These are phyloP conservation scores for Sclerotinia minor DNA, from an alignment of 2,329 filamentous ascomycete species.

Conservation along the genomic window DNA sequence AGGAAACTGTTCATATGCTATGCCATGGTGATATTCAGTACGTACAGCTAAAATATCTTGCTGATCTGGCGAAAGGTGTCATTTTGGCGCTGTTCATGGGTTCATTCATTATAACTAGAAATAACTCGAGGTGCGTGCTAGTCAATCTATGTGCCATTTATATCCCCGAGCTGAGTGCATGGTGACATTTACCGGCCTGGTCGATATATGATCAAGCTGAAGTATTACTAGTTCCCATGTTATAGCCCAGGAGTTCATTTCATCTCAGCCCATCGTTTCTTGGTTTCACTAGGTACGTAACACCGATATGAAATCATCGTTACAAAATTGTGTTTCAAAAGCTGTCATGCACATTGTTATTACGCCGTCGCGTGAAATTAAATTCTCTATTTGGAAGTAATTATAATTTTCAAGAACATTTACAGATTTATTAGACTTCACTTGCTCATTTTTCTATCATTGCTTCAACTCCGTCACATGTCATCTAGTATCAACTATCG, in stretches of 20 bases:
- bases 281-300: not conserved
- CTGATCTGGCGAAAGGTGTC: not conserved
- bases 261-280: too few species aligned
- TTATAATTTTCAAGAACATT: not conserved
- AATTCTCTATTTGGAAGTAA: not conserved
- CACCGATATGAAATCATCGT: not conserved
- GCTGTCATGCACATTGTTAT: not conserved
- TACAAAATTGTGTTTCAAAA: not conserved
- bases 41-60: not conserved
- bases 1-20: not conserved
- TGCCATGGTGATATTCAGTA: not conserved
- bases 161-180: not conserved
- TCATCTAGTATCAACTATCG: not conserved
- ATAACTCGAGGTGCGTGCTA: not conserved
- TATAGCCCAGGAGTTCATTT: rapidly evolving
- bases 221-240: not conserved
- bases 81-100: not conserved
- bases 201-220: not conserved
- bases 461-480: not conserved
- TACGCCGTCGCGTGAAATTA: not conserved
- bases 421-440: not conserved
- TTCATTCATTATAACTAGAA: too few species aligned
- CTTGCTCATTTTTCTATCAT: not conserved
- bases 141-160: not conserved
- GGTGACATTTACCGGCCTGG: not conserved